Base-by-base conservation (phyloP, 768 basidiomycete genomes). In the Suillus fuscotomentosus region DNA sequence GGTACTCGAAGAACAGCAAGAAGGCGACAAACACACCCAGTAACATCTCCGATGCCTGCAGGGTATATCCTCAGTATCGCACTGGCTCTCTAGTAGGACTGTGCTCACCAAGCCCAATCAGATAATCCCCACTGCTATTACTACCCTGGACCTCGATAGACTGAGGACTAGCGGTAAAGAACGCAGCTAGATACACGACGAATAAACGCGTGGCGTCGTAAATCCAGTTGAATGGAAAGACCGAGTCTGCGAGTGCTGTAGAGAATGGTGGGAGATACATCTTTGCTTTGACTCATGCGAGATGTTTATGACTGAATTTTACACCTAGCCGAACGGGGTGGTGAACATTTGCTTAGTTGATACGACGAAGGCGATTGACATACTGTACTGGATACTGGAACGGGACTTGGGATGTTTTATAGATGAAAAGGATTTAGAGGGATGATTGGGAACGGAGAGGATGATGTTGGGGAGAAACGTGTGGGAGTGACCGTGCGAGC, bases 41-140 rank as follows among this genome's bases (percentile, higher is more conserved):
- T 92, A 65, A 92, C 83, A 70, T 92, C 91, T 22, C 84, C 90
- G 66, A 86, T 87, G 31, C 88, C 88, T 89, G 57, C 10, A 43
- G 5, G 20, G 17, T 5, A n/a, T 8, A 57, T 13, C 15, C 6
- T 61, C 54, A 61, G n/a, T 60, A 47, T 34, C 15, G 5, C 17
- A 13, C 17, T 20, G 2, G 31, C 53, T 34, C 27, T 57, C 7
- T 13, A 10, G 15, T 3, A 57, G 0, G 31, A 31, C n/a, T 22
- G 31, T 34, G 38, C 60, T 57, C 31, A 34, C 73, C 72, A 22
- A 73, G 65, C 14, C 72, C 72, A 6, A 73, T 56, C 64, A 73
- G 47, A 61, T 75, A 75, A 39, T 63, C 42, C n/a, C 66, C 51
- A 31, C 6, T 8, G 13, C 43, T 54, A 7, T 39, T n/a, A 36